These are phyloP conservation scores for Sarcomyxa edulis DNA, from an alignment of 768 basidiomycete genomes.

Conservation along the genomic window DNA sequence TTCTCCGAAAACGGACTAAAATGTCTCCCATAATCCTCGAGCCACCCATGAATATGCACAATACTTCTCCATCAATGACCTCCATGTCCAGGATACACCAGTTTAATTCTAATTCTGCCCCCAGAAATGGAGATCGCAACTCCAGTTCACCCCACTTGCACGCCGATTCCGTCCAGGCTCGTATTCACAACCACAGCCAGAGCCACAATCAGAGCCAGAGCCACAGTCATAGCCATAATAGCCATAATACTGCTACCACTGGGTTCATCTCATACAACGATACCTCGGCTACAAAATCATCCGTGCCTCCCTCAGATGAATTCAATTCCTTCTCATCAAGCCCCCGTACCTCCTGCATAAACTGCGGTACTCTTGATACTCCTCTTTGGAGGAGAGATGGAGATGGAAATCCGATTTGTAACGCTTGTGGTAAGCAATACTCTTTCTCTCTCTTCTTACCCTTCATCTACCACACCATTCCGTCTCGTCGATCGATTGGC, in stretches of 20 bases:
- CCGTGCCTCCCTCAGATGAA: constrained; percentile 15
- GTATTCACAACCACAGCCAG: not conserved
- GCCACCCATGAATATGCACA: constrained; percentile 47
- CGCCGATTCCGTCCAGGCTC: not conserved
- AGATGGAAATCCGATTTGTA: constrained; percentile 82
- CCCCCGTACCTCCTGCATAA: constrained; percentile 47
- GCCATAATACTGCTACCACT: too few species aligned
- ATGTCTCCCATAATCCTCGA: constrained; percentile 61
- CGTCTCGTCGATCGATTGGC: too few species aligned
- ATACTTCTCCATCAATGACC: constrained; percentile 30
- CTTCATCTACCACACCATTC: too few species aligned
- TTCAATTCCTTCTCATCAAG: constrained; percentile 18
- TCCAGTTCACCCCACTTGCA: constrained; percentile 2
- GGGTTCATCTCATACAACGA: constrained; percentile 5
- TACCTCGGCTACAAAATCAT: not conserved
- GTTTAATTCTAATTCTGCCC: constrained; percentile 9
- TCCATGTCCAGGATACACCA: constrained; percentile 45
- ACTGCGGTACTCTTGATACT: constrained; percentile 73
- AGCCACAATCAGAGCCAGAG: too few species aligned
- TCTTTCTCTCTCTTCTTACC: constrained; percentile 15
- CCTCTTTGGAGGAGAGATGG: constrained; percentile 83
- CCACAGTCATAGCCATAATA: too few species aligned
- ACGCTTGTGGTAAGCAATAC: constrained; percentile 77
- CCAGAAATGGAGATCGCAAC: constrained; percentile 3
- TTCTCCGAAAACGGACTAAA: constrained; percentile 18